Evolutionary conservation across 768 basidiomycete species (phyloP).

Genomic region (Rhodotorula paludigena): DNA sequence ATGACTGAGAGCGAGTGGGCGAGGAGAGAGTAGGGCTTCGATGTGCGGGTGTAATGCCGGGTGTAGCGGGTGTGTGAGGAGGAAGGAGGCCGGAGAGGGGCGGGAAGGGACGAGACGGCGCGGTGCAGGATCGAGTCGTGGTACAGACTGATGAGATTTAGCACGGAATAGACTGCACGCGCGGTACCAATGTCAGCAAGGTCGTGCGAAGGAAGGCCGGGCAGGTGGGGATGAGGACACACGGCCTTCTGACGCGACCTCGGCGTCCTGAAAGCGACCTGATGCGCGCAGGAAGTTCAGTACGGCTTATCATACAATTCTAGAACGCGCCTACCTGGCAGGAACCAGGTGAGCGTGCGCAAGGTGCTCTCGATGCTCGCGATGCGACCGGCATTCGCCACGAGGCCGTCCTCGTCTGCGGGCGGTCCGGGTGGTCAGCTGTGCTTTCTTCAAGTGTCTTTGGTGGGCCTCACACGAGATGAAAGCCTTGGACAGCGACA

Average conservation of each 20-base stretch:
- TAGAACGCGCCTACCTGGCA: constrained; percentile 53
- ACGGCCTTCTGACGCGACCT: constrained; percentile 90
- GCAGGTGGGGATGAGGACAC: constrained; percentile 50
- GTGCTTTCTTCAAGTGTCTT: background rate
- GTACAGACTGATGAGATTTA: constrained; percentile 85
- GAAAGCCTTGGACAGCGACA: constrained; percentile 12
- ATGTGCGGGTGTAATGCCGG: constrained; percentile 71
- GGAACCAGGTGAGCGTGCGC: constrained; percentile 86
- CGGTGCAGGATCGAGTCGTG: constrained; percentile 92
- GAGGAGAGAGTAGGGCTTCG: constrained; percentile 65
- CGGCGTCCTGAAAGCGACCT: constrained; percentile 94
- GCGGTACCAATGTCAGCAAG: background rate
- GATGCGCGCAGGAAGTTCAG: background rate
- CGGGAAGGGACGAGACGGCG: constrained; percentile 52
- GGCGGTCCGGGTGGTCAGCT: background rate
- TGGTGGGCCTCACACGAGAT: constrained; percentile 1
- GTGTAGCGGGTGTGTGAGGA: constrained; percentile 79
- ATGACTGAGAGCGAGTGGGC: constrained; percentile 68
- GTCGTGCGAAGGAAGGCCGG: background rate
- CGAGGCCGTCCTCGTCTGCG: constrained; percentile 52
- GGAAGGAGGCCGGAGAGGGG: constrained; percentile 42
- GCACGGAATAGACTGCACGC: constrained; percentile 70
- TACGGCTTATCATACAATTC: too few relatives aligned
- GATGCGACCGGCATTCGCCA: constrained; percentile 79
- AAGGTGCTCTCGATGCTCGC: constrained; percentile 81